A percentile compares a stretch with the other conserved stretches of the same genome.
Conservation (phyloP, 768 basidiomycete genomes). For the Suillus cothurnatus region DNA sequence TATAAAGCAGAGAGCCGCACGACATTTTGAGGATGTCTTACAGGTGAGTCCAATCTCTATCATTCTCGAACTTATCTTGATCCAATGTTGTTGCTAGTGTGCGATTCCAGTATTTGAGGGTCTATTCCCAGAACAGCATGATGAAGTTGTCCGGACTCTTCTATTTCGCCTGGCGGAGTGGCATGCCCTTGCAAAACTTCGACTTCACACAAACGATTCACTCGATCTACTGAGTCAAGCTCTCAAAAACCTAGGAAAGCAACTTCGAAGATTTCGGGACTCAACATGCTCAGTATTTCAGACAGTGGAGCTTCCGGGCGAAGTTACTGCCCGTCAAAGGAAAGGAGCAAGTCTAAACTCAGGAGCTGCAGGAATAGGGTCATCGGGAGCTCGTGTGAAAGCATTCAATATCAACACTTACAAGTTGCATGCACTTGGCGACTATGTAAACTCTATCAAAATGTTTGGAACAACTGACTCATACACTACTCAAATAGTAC, state of each 20-base stretch:
- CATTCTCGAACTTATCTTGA: not conserved
- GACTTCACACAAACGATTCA: conserved; percentile 1
- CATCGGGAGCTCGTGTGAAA: conserved; percentile 4
- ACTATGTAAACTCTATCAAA: conserved; percentile 18
- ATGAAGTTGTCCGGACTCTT: conserved; percentile 24
- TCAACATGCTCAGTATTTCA: conserved; percentile 4
- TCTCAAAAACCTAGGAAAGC: not conserved
- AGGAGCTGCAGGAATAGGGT: not conserved
- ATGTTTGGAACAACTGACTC: conserved; percentile 35
- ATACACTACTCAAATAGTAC: conserved; percentile 34
- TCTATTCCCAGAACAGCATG: conserved; percentile 31
- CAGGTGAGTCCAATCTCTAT: conserved; percentile 13
- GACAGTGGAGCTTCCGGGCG: conserved; percentile 23
- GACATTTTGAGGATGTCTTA: conserved; percentile 16
- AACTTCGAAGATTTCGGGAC: not conserved
- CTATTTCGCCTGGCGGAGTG: conserved; percentile 22
- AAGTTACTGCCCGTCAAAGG: conserved; percentile 19
- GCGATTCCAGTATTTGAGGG: conserved; percentile 42
- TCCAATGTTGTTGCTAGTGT: conserved; percentile 26
- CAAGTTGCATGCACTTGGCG: conserved; percentile 1
- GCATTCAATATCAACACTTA: conserved; percentile 12
- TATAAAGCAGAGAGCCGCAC: conserved; percentile 34
- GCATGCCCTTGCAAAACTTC: conserved; percentile 16
- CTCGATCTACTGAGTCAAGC: not conserved
- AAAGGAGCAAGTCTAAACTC: not conserved